Percentiles rank a stretch among this genome's conserved stretches.
Conservation (phyloP, 306 rosid genomes). For the Potentilla sterilis region DNA sequence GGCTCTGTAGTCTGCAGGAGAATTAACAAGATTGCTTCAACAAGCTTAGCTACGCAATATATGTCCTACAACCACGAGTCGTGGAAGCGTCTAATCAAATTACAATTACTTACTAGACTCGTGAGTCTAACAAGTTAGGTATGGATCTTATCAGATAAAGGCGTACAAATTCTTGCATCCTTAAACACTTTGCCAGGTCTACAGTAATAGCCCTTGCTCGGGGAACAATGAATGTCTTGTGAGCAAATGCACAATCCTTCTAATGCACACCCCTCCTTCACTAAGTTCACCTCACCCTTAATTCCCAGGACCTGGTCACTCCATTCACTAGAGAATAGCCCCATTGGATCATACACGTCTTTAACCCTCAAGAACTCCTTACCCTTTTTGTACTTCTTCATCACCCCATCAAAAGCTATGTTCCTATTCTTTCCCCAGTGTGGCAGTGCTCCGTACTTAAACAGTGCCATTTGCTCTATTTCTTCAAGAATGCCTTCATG, state of each 20-base stretch:
- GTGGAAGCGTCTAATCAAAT: no score
- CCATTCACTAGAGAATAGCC: slow-evolving; percentile 73
- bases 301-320: slow-evolving; percentile 63
- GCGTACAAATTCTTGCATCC: slow-evolving; percentile 61
- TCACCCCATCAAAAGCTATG: slow-evolving; percentile 52
- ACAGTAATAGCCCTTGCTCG: slow-evolving; percentile 58
- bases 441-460: slow-evolving; percentile 71
- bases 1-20: no score
- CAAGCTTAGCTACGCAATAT: no score
- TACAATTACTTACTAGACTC: no score
- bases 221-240: slow-evolving; percentile 62
- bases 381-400: slow-evolving; percentile 40
- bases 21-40: no score
- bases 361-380: slow-evolving; percentile 47
- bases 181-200: slow-evolving; percentile 50
- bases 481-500: slow-evolving; percentile 67
- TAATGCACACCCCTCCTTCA: slow-evolving; percentile 67
- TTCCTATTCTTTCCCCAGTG: slow-evolving; percentile 83
- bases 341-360: slow-evolving; percentile 44
- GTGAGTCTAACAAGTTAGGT: no score
- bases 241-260: slow-evolving; percentile 80
- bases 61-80: no score
- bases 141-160: neutral
- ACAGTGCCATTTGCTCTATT: slow-evolving; percentile 64
- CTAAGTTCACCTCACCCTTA: slow-evolving; percentile 29